Evolutionary conservation across 192 early-diverging fungal species (phyloP), one percentile per base, ranked within the genome.

Genomic region (Coemansia umbellata): DNA sequence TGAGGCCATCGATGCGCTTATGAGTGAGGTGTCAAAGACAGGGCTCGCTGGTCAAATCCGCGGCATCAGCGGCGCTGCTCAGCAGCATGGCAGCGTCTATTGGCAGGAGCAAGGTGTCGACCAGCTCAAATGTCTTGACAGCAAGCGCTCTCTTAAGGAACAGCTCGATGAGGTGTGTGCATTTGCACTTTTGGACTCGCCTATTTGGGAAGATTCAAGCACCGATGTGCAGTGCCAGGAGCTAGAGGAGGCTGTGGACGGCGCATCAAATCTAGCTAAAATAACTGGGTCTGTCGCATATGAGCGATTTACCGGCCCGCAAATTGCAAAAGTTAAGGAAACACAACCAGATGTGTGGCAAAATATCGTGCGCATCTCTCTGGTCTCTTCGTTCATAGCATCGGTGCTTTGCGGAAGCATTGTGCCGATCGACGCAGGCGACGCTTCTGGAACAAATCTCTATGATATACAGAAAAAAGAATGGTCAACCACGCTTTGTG

Each of bases 41-140:
- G 53, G 63, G 0, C 71, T 82, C 14, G 75, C 80, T 0, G 62
- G 57, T 39, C 43, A 65, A 19, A 63, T 84, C 31, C 30, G 37
- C 18, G 80, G 73, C 2, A 81, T 90, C 27, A 81, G 88, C 24
- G 89, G 87, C 11, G 87, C 82, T 40, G 91, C 81, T 9, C 89
- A 91, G 85, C 91, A 93, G 80, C 91, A 93, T 41, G 91, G 88
- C 13, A 87, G 84, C 55, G 87, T 93, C 2, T 93, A 86, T 69
- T 93, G 88, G 89, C 62, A 68, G 7, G 33, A 66, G 8, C 24
- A 61, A 1, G 85, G 84, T 3, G 47, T 74, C 14, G 50, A 78
- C 0, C 10, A 59, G 3, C 60, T 91, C 5, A 30, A 15, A 1
- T 15, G 44, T 0, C 55, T 92, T n/a, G 52, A 78, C 22, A 2